These are phyloP conservation scores for Aspergillus sp. DNA, from an alignment of 2,329 filamentous ascomycete species.

Conservation along the genomic window DNA sequence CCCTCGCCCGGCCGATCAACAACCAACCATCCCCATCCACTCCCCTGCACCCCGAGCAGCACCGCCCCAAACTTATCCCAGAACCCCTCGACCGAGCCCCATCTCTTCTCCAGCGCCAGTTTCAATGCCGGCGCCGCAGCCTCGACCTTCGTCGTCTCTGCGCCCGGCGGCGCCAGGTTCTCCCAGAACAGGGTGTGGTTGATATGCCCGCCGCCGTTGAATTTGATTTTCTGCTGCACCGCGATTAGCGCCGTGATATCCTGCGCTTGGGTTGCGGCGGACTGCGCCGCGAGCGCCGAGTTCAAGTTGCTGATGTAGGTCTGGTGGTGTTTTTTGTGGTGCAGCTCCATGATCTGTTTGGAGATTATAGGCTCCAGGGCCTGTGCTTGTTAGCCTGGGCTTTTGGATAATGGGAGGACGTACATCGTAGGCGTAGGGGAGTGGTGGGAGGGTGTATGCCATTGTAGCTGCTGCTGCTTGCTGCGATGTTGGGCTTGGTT, in stretches of 20 bases:
- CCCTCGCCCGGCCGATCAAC: slow-evolving; percentile 47
- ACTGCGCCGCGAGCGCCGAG: slow-evolving; percentile 58
- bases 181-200: slow-evolving; percentile 93
- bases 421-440: slow-evolving; percentile 64
- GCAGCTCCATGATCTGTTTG: slow-evolving; percentile 86
- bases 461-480: no score
- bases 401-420: slow-evolving; percentile 20
- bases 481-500: no score
- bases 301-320: slow-evolving; percentile 88
- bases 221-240: slow-evolving; percentile 65
- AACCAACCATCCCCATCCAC: slow-evolving; percentile 82
- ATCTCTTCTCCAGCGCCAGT: slow-evolving; percentile 54
- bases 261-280: slow-evolving; percentile 44
- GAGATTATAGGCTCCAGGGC: slow-evolving; percentile 76
- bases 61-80: slow-evolving; percentile 55
- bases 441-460: slow-evolving; percentile 54
- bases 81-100: slow-evolving; percentile 60
- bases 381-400: slow-evolving; percentile 44
- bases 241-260: slow-evolving; percentile 57
- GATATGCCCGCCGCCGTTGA: slow-evolving; percentile 86
- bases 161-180: slow-evolving; percentile 58
- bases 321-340: slow-evolving; percentile 88
- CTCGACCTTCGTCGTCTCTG: slow-evolving; percentile 47
- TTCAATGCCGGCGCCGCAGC: slow-evolving; percentile 49
- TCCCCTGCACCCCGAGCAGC: slow-evolving; percentile 66